Evolutionary conservation across 2,329 filamentous ascomycete genomes (phyloP).

Genomic region (Fusarium proliferatum): DNA sequence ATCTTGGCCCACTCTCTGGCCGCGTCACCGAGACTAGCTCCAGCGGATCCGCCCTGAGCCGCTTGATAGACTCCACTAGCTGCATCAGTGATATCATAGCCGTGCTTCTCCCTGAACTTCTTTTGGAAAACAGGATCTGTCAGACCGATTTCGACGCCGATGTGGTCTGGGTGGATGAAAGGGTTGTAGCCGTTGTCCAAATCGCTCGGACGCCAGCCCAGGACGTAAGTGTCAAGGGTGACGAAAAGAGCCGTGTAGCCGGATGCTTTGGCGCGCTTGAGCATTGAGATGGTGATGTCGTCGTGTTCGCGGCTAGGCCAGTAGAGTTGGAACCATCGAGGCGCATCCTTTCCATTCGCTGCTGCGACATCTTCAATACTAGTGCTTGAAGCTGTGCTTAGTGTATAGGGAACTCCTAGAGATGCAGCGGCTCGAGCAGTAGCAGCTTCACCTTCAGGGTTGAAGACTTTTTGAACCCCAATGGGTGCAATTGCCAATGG

Average conservation of each 20-base stretch:
- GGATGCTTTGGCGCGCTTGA: constrained; percentile 8
- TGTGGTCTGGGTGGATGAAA: constrained; percentile 31
- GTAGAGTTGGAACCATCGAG: constrained; percentile 29
- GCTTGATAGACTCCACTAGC: constrained; percentile 23
- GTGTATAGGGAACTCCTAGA: not conserved
- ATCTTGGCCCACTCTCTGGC: constrained; percentile 36
- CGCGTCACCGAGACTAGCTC: constrained; percentile 14
- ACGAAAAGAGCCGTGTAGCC: constrained; percentile 13
- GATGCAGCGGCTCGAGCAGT: constrained; percentile 9
- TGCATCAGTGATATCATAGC: constrained; percentile 16
- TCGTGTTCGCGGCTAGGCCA: constrained; percentile 28
- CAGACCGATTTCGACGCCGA: constrained; percentile 26
- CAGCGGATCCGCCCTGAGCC: constrained; percentile 17
- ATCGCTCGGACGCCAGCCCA: constrained; percentile 17
- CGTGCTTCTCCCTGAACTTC: constrained; percentile 21
- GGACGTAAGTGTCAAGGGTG: constrained; percentile 13
- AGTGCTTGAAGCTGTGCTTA: constrained; percentile 26
- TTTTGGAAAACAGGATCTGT: constrained; percentile 31
- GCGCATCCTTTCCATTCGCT: not conserved
- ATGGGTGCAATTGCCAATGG: constrained; percentile 21
- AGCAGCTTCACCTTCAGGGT: constrained; percentile 12
- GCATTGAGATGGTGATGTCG: constrained; percentile 22
- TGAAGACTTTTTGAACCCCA: constrained; percentile 28
- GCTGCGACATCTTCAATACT: constrained; percentile 29
- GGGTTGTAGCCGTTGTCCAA: constrained; percentile 32